Conservation (phyloP, 2,329 filamentous ascomycete genomes). For the Penicillium sp. region DNA sequence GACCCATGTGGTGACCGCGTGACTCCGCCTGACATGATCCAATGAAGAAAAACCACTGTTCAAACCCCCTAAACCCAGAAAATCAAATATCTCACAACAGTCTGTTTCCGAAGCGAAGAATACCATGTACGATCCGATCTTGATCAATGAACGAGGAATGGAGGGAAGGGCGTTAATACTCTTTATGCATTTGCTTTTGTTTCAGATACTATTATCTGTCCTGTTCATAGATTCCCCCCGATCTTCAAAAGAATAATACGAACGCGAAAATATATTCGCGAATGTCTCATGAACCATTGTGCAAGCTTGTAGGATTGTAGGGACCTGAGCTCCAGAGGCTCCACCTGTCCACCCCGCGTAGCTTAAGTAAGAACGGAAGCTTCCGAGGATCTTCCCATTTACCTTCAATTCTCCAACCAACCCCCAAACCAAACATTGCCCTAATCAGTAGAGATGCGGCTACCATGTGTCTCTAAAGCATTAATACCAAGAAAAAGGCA, state of each 20-base stretch:
- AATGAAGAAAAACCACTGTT: background rate
- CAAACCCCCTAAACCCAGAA: background rate
- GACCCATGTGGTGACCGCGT: constrained; percentile 34
- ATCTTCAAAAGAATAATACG: constrained; percentile 16
- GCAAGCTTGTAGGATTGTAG: background rate
- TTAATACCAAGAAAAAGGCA: constrained; percentile 15
- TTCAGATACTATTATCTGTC: constrained; percentile 5
- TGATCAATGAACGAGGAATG: constrained; percentile 23
- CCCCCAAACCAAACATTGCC: background rate
- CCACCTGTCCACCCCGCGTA: background rate
- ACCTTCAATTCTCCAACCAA: constrained; percentile 3
- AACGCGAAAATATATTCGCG: constrained; percentile 8
- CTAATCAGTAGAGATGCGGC: constrained; percentile 26
- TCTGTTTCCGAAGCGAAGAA: constrained; percentile 6
- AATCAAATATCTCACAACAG: background rate
- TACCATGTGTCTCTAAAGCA: constrained; percentile 23
- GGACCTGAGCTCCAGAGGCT: background rate
- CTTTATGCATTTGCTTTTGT: constrained; percentile 25
- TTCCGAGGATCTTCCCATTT: background rate
- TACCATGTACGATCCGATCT: constrained; percentile 28
- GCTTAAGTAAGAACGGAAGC: constrained; percentile 9
- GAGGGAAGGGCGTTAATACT: constrained; percentile 27
- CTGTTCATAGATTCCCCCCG: constrained; percentile 28
- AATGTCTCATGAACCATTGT: background rate
- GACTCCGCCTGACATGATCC: constrained; percentile 25